Conservation (phyloP, 2,329 filamentous ascomycete genomes). For the Mycosphaerella arachidis region DNA sequence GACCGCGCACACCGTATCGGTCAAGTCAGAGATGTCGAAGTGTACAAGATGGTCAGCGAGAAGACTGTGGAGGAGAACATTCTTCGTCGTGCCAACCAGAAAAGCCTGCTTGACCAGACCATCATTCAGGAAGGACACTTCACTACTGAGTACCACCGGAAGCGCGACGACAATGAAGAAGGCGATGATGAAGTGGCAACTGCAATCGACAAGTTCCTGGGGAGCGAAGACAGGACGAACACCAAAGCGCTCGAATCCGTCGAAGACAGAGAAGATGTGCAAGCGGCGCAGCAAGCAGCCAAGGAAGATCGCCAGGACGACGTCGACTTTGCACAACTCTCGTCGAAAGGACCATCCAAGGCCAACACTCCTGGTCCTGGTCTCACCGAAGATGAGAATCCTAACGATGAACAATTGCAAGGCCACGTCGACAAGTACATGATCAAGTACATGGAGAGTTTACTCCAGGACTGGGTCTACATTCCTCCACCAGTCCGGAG, state of each 20-base stretch:
- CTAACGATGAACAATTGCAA: constrained; percentile 52
- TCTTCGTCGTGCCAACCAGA: constrained; percentile 91
- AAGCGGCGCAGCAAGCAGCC: constrained; percentile 79
- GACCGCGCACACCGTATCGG: constrained; percentile 96
- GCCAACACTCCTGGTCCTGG: constrained; percentile 34
- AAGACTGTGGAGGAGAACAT: constrained; percentile 96
- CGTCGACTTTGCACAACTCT: constrained; percentile 67
- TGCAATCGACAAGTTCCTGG: constrained; percentile 81
- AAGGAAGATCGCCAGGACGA: constrained; percentile 82
- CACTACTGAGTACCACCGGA: constrained; percentile 72
- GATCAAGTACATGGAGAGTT: constrained; percentile 32
- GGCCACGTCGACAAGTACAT: constrained; percentile 65
- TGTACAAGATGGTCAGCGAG: constrained; percentile 65
- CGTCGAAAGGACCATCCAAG: constrained; percentile 40
- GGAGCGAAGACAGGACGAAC: constrained; percentile 57
- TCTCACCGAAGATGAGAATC: constrained; percentile 39
- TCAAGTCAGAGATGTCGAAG: constrained; percentile 95
- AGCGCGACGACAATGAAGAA: constrained; percentile 59
- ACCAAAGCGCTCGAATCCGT: constrained; percentile 77
- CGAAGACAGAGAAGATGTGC: constrained; percentile 88
- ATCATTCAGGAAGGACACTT: constrained; percentile 98
- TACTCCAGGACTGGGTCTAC: constrained; percentile 30
- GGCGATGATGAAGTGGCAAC: constrained; percentile 67
- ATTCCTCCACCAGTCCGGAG: constrained; percentile 32
- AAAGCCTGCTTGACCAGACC: constrained; percentile 94